Conservation (phyloP, 305 asterid genomes). For the Fraxinus angustifolia region DNA sequence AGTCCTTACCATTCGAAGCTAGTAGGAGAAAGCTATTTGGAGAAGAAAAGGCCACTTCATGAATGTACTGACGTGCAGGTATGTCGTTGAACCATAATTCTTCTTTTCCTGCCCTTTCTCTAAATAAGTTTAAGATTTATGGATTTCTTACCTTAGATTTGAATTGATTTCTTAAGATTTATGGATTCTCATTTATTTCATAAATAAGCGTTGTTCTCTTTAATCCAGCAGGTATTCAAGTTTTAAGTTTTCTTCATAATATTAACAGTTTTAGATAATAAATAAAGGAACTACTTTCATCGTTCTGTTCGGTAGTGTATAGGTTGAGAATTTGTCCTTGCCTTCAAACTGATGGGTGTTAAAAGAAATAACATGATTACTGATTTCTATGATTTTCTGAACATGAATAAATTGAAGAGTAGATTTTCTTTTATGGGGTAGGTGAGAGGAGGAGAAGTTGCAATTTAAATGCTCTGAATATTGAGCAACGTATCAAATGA, state of each 20-base stretch:
- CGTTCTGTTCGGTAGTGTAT: not conserved
- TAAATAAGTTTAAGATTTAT: not conserved
- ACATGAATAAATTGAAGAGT: not conserved
- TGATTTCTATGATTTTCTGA: not conserved
- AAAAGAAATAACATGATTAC: not conserved
- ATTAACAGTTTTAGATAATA: not conserved
- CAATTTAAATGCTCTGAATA: not conserved
- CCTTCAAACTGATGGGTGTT: not conserved
- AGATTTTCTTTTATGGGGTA: not conserved
- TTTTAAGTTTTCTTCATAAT: not conserved
- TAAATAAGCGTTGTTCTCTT: slow-evolving; percentile 2
- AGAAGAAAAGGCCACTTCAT: slow-evolving; percentile 77
- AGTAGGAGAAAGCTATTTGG: slow-evolving; percentile 92
- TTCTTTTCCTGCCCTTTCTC: not conserved
- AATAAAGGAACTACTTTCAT: not conserved
- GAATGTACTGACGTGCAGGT: slow-evolving; percentile 91
- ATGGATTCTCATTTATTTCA: not conserved
- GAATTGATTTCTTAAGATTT: not conserved
- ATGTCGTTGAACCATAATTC: not conserved
- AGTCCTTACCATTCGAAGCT: slow-evolving; percentile 77
- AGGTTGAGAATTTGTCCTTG: not conserved
- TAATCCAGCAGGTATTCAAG: not conserved
- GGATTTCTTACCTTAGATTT: too few relatives aligned
- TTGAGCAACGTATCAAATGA: not conserved
- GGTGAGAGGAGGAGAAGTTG: not conserved